Percentiles rank a stretch among this genome's conserved stretches.
phyloP scores from a whole-genome alignment of 305 asterid genomes.

The Fraxinus sp. region DNA sequence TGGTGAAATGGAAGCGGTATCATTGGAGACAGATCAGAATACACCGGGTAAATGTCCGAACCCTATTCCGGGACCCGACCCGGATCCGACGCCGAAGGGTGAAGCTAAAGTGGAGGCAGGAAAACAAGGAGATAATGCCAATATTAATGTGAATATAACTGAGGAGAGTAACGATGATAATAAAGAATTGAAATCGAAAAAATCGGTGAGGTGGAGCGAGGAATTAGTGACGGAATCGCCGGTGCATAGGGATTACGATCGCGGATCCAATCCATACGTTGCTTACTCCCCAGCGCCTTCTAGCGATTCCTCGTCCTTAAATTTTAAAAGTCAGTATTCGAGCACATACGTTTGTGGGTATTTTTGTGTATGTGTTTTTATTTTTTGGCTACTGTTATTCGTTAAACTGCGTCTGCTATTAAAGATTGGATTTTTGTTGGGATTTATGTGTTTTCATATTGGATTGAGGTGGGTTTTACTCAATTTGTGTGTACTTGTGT shows the following conservation, averaged over 20 bases:
- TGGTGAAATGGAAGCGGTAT: constrained; percentile 38
- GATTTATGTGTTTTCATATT: constrained; percentile 28
- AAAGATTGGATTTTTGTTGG: constrained; percentile 20
- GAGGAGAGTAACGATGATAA: constrained; percentile 21
- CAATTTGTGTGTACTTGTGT: background rate
- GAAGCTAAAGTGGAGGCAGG: constrained; percentile 19
- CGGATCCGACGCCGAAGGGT: constrained; percentile 27
- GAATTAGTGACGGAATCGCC: constrained; percentile 65
- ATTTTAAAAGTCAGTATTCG: constrained; percentile 49
- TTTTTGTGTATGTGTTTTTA: background rate
- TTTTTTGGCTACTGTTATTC: background rate
- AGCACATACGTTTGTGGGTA: background rate
- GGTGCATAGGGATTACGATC: constrained; percentile 42
- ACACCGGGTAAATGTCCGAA: constrained; percentile 36
- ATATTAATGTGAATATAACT: constrained; percentile 31
- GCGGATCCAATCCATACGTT: constrained; percentile 67
- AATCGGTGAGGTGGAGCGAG: constrained; percentile 77
- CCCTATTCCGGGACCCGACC: constrained; percentile 27
- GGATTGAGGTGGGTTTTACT: constrained; percentile 21
- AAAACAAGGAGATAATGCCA: constrained; percentile 26
- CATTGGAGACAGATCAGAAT: constrained; percentile 31
- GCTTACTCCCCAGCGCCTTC: constrained; percentile 54
- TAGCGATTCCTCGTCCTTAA: constrained; percentile 44
- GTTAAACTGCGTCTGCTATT: background rate
- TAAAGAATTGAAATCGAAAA: constrained; percentile 46